phyloP scores from a whole-genome alignment of 2,329 filamentous ascomycete genomes.

The Neofusicoccum sp. region DNA sequence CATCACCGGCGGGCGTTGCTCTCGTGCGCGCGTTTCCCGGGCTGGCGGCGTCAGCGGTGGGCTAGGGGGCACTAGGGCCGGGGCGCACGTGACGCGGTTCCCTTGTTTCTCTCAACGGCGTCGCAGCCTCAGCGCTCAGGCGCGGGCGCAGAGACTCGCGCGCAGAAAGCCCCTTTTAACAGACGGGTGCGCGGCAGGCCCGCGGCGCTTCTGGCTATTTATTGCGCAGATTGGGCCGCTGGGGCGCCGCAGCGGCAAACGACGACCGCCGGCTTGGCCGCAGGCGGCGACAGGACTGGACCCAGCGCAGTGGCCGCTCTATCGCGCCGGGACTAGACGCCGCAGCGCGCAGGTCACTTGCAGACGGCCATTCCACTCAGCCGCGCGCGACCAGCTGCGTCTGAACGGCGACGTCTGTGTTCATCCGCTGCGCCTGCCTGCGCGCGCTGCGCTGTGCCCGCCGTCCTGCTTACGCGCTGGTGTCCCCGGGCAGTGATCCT shows the following conservation, averaged over 20 bases:
- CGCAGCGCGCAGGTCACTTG: no score
- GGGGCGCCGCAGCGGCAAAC: conserved; percentile 2
- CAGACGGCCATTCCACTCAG: no score
- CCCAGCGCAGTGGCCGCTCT: not conserved
- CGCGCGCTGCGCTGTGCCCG: not conserved
- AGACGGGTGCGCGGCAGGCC: not conserved
- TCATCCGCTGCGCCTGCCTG: not conserved
- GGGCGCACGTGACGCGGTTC: not conserved
- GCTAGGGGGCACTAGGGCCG: no score
- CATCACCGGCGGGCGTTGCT: conserved; percentile 1
- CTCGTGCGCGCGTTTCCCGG: conserved; percentile 1
- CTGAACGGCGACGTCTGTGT: conserved; percentile 1
- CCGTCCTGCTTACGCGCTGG: conserved; percentile 10
- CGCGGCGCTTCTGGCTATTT: not conserved
- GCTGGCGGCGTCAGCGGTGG: not conserved
- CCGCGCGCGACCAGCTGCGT: no score
- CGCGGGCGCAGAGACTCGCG: not conserved
- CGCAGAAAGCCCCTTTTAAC: conserved; percentile 3
- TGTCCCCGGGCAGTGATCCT: conserved; percentile 17
- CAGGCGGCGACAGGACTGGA: not conserved
- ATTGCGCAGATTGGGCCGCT: not conserved
- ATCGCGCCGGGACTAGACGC: no score
- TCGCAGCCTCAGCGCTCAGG: not conserved
- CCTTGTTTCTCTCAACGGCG: not conserved
- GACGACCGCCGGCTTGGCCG: conserved; percentile 5